Percentiles rank a stretch among this genome's conserved stretches.
Conservation (phyloP, 169 alveolate genomes). For the Eimeria tenella region DNA sequence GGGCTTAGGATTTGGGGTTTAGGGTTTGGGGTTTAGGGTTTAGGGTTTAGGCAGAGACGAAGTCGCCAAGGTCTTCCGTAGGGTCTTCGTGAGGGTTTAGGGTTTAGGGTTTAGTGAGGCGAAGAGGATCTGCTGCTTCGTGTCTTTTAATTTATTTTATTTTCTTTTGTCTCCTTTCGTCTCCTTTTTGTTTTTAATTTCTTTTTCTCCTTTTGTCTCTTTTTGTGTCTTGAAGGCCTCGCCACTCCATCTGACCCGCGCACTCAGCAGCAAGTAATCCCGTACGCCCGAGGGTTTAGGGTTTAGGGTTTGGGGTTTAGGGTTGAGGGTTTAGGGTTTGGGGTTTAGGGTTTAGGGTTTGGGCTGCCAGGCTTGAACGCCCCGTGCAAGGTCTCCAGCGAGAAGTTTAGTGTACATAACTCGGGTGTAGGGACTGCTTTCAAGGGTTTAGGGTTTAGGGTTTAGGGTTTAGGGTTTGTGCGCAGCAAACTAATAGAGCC, state of each 20-base stretch:
- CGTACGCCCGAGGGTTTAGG: background rate
- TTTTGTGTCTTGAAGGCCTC: background rate
- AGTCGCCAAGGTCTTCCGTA: no score
- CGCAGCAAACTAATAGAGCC: background rate
- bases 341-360: background rate
- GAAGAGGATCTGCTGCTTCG: background rate
- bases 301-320: background rate
- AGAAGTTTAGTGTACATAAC: no score
- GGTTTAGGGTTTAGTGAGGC: background rate
- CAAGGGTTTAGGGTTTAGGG: constrained; percentile 9
- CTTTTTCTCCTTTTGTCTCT: background rate
- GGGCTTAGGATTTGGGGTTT: no score
- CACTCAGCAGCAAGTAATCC: background rate
- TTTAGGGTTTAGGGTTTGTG: constrained; percentile 22
- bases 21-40: no score
- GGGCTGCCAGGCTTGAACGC: no score
- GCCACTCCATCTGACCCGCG: constrained; percentile 15
- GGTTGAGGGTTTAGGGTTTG: no score
- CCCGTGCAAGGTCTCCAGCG: no score
- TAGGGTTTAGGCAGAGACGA: no score
- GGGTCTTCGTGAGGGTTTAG: no score
- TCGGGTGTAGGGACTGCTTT: no score
- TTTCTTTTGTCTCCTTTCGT: background rate
- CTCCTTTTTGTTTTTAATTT: background rate
- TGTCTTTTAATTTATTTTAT: background rate